Evolutionary conservation across 2,329 filamentous ascomycete species (phyloP), one percentile per base, ranked within the genome.

Genomic region (Huntiella bhutanensis): DNA sequence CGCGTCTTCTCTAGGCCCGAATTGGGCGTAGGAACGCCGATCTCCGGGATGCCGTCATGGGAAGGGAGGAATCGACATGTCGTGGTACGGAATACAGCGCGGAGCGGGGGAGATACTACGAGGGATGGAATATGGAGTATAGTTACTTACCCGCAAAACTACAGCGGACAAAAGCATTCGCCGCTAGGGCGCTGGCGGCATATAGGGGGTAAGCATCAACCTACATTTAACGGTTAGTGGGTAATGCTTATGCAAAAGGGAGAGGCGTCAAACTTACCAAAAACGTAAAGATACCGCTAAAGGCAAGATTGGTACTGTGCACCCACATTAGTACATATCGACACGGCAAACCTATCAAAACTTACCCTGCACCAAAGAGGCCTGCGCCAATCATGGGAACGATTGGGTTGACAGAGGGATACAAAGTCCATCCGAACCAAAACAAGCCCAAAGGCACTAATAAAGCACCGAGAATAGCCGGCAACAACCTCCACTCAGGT

Each of bases 361-460:
- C 76, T 66, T 66, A 81, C 75, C 73, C 82, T 58, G 69, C 65
- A 48, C 77, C 81, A 62, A 86, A 87, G 39, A 87, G 64, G 37
- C 60, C 68, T 22, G 76, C 80, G 15, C 78, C 82, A 60, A 87
- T 77, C 53, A 85, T 78, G 19, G 81, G 79, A 40, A 77, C 69
- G 51, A 83, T 80, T 77, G 77, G 88, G 61, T 84, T 80, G 42
- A 94, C 72, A 54, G 61, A 70, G 2, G 77, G 60, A 58, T 78
- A 87, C 11, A 81, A 80, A 4, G 82, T 86, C 82, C 85, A 94
- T 6, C 76, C 85, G 62, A 94, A 94, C 63, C 83, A 81, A 60
- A 95, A 93, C 12, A 96, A 63, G 5, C 84, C 83, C 47, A 82
- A 66, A 4, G 86, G 83, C 32, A 91, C 83, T 7, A 93, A 62